These are phyloP conservation scores for Dryas integrifolia DNA, from an alignment of 331 rosid genomes.

Conservation along the genomic window DNA sequence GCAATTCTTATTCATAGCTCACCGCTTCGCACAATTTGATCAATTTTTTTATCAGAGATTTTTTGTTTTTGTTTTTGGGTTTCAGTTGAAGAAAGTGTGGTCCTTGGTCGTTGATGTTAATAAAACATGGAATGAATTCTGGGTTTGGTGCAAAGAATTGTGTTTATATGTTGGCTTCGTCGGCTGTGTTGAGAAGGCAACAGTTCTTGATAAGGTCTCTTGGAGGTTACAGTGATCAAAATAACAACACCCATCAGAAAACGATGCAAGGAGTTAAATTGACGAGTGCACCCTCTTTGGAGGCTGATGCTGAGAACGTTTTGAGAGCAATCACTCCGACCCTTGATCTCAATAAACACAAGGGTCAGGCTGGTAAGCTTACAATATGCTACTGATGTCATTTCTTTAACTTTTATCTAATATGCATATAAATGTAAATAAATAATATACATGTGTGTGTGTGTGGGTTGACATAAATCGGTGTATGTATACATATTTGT, in stretches of 20 bases:
- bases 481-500: not conserved
- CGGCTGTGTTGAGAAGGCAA: conserved; percentile 68
- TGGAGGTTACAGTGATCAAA: conserved; percentile 40
- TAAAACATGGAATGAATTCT: conserved; percentile 46
- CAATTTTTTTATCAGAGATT: not conserved
- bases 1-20: not conserved
- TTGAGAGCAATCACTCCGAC: conserved; percentile 62
- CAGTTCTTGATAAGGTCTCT: conserved; percentile 62
- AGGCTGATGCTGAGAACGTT: conserved; percentile 63
- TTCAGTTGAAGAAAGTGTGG: conserved; percentile 38
- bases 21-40: not conserved
- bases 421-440: not conserved
- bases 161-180: conserved; percentile 43
- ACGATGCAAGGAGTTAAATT: conserved; percentile 42
- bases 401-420: not conserved
- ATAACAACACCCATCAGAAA: conserved; percentile 11
- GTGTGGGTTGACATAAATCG: not conserved
- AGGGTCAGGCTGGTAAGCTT: conserved; percentile 81
- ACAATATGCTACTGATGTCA: not conserved
- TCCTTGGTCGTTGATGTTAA: conserved; percentile 41
- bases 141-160: conserved; percentile 43
- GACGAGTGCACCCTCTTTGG: conserved; percentile 29
- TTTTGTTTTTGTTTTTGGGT: conserved; percentile 21
- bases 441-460: not conserved
- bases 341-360: conserved; percentile 61